Evolutionary conservation across 148 eudicot species (phyloP), one percentile per base, ranked within the genome.

Genomic region (Cornus florida): DNA sequence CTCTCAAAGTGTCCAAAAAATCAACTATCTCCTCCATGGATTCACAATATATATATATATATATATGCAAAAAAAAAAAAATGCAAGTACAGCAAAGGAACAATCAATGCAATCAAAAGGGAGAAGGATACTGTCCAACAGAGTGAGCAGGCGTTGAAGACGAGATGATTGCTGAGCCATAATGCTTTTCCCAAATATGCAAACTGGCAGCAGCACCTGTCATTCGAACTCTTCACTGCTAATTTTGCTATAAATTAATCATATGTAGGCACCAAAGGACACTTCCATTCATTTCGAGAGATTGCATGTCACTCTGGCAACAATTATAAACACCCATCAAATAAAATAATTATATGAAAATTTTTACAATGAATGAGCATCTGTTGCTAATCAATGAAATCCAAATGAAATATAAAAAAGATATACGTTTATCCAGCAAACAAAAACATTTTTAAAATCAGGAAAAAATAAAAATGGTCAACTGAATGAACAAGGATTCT

Each of bases 111-210:
- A 41, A 67, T 5, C 24, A 20, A 48, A 5, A 65, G 5, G 5
- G 48, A 24, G 57, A 79, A 87, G 92, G 92, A 89, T 89, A 89
- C 92, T 83, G 80, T 89, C 92, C 80, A 89, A 69, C 78, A 89
- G 82, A 72, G 90, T 89, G 46, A 89, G 88, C 71, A 89, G 85
- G 10, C 92, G 88, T 59, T 89, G 71, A 53, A 89, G 92, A 57
- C 89, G 92, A 24, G 92, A 89, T 3, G 92, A 89, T 75, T 89
- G 92, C 69, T 88, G 90, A 78, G 92, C 90, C 92, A 89, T 89
- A 50, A 71, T 35, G 57, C 65, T 71, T 64, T 69, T 32, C 71
- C 57, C 75, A 78, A 59, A 35, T 53, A 64, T 46, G 35, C 66
- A 16, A 68, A 60, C 68, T 71, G 48, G 68, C 41, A 6, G 41